phyloP scores from a whole-genome alignment of 2,329 filamentous ascomycete species.

The Seiridium cupressi region DNA sequence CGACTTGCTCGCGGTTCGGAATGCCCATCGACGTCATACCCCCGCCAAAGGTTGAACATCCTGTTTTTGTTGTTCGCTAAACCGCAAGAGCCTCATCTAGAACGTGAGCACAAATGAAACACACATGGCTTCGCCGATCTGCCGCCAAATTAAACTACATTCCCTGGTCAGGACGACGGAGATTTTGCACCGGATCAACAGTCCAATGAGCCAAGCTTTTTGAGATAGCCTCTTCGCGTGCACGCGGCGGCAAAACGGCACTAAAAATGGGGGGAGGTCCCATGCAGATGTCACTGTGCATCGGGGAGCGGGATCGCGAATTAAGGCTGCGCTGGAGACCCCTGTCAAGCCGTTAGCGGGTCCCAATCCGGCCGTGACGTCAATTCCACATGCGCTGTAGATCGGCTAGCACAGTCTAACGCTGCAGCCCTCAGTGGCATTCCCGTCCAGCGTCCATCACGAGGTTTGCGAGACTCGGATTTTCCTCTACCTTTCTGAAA shows the following conservation, averaged over 20 bases:
- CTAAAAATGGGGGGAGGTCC: neutral
- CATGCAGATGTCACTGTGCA: neutral
- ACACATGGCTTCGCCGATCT: neutral
- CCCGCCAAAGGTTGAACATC: neutral
- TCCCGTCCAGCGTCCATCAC: neutral
- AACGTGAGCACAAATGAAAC: neutral
- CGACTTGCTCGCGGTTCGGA: neutral
- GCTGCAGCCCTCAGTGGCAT: neutral
- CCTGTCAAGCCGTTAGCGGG: neutral
- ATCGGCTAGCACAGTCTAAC: neutral
- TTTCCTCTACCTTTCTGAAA: neutral
- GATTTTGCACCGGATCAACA: neutral
- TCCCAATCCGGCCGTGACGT: neutral
- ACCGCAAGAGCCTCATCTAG: neutral
- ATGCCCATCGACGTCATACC: neutral
- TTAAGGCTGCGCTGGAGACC: neutral
- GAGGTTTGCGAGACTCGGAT: neutral
- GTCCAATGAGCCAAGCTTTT: neutral
- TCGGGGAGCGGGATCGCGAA: neutral
- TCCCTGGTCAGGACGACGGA: neutral
- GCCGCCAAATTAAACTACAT: neutral
- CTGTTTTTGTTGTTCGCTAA: neutral
- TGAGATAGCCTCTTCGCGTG: neutral
- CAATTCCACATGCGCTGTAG: conserved; percentile 2
- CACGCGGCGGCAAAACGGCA: neutral